Conservation (phyloP, 305 asterid genomes). For the Fraxinus ornus region DNA sequence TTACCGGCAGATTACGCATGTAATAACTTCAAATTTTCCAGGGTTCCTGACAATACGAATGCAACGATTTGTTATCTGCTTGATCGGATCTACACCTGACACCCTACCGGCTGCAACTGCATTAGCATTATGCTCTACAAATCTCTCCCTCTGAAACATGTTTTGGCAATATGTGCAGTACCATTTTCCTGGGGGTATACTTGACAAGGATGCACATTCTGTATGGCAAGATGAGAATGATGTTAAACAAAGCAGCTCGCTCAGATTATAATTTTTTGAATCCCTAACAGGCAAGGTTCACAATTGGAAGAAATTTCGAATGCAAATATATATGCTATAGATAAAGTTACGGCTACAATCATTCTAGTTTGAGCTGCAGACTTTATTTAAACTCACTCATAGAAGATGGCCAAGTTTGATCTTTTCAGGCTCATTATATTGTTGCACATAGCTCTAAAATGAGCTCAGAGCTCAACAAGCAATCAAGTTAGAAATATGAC, state of each 20-base stretch:
- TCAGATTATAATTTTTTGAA: neutral
- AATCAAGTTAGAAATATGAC: neutral
- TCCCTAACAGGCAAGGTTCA: neutral
- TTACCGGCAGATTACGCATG: conserved; percentile 64
- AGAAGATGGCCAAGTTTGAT: neutral
- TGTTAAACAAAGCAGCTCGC: neutral
- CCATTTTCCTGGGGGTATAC: conserved; percentile 53
- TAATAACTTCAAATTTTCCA: conserved; percentile 51
- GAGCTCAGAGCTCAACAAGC: neutral
- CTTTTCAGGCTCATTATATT: neutral
- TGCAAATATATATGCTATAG: neutral
- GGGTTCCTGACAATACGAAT: conserved; percentile 49
- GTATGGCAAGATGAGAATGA: conserved; percentile 27
- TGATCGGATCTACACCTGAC: conserved; percentile 47
- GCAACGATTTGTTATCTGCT: conserved; percentile 56
- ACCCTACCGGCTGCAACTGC: conserved; percentile 66
- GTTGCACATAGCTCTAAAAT: neutral
- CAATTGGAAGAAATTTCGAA: neutral
- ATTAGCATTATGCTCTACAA: conserved; percentile 46
- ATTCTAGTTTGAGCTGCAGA: neutral
- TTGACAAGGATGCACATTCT: conserved; percentile 54
- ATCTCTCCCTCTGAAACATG: conserved; percentile 52
- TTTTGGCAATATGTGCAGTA: conserved; percentile 59
- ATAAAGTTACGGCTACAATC: neutral
- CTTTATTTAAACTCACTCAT: neutral